These are phyloP conservation scores for Russula ochroleuca DNA, from an alignment of 768 basidiomycete species.

Conservation along the genomic window DNA sequence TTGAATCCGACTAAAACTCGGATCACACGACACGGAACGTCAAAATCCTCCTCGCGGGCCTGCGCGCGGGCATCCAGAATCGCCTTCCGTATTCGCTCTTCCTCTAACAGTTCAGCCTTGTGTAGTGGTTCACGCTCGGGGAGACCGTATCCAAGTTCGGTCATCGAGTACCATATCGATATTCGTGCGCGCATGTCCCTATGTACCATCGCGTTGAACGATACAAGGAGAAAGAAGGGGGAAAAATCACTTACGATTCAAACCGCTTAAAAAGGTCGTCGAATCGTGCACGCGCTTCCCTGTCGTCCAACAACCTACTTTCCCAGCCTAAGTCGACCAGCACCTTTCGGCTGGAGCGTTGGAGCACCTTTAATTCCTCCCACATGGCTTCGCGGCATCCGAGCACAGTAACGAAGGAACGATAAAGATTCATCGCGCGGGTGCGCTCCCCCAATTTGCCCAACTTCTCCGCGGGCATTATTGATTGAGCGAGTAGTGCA, in stretches of 20 bases:
- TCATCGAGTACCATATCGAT: conserved; percentile 60
- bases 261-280: conserved; percentile 25
- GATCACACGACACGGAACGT: conserved; percentile 53
- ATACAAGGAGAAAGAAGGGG: conserved; percentile 8
- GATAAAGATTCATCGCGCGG: conserved; percentile 66
- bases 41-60: conserved; percentile 46
- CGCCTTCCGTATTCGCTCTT: conserved; percentile 55
- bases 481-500: conserved; percentile 21
- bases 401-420: conserved; percentile 55
- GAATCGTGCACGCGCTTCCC: conserved; percentile 18
- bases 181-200: conserved; percentile 67
- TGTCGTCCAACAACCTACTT: conserved; percentile 33
- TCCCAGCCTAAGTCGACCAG: conserved; percentile 65
- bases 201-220: neutral
- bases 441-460: conserved; percentile 52
- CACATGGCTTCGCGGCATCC: conserved; percentile 74
- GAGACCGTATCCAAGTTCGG: conserved; percentile 53
- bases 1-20: conserved; percentile 62
- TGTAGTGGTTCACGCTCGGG: conserved; percentile 59
- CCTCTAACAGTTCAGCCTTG: conserved; percentile 66
- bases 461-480: conserved; percentile 30
- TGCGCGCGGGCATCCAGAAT: conserved; percentile 55
- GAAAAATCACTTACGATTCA: conserved; percentile 21
- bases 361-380: conserved; percentile 63
- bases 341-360: conserved; percentile 52